Evolutionary conservation across 1,284 basidiomycete genomes (phyloP).

Genomic region (Cryptococcus hybrid): DNA sequence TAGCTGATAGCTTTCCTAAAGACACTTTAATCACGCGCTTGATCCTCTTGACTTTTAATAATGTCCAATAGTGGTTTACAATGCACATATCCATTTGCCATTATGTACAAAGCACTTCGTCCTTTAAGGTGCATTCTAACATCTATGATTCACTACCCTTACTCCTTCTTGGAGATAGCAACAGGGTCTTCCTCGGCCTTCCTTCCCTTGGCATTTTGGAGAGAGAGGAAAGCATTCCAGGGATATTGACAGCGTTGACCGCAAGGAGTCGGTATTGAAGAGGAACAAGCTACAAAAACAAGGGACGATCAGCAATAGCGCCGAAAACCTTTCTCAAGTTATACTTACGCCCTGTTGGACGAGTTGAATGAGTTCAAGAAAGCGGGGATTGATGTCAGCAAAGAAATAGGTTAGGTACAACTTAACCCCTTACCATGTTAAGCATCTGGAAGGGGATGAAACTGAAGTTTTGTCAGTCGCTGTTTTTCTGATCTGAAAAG

Average conservation of each 20-base stretch:
- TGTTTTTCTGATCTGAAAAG: not conserved
- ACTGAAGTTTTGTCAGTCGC: constrained; percentile 12
- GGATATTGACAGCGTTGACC: constrained; percentile 51
- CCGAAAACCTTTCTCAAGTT: no score
- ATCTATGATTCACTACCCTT: not conserved
- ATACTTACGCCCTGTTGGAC: constrained; percentile 22
- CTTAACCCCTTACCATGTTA: constrained; percentile 43
- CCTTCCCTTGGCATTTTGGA: constrained; percentile 42
- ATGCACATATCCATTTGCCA: no score
- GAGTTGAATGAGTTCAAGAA: not conserved
- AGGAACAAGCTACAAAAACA: constrained; percentile 45
- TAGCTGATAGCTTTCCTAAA: no score
- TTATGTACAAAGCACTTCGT: no score
- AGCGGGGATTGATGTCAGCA: not conserved
- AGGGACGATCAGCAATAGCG: not conserved
- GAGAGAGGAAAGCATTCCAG: constrained; percentile 52
- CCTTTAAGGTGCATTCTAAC: no score
- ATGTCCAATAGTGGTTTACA: no score
- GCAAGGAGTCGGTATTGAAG: constrained; percentile 50
- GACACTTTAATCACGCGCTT: no score
- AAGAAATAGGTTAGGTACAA: not conserved
- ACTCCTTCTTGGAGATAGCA: constrained; percentile 8
- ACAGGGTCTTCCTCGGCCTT: constrained; percentile 11
- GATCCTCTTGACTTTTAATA: no score
- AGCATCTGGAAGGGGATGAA: constrained; percentile 51